Base-by-base conservation (phyloP, 192 early-diverging fungal species). In the Fimicolochytrium jonesii region DNA sequence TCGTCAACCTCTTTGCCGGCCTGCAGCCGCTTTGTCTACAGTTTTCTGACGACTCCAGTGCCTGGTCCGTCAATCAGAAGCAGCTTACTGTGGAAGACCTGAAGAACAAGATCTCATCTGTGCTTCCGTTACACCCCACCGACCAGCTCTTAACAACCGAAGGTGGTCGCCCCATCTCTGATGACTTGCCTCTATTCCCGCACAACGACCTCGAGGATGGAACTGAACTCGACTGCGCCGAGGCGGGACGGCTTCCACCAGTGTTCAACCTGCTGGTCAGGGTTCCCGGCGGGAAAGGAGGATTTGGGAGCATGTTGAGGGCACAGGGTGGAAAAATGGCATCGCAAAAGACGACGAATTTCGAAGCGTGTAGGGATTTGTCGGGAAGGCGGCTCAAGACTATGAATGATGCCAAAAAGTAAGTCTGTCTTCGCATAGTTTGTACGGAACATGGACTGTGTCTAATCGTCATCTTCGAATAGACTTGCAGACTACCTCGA, bases 281-380 rank as follows among this genome's bases (percentile, higher is more conserved):
- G 0, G 44, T 92, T 17, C 57, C 70, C 3, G 93, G 93, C 26
- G 93, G 93, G n/a, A 95, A 95, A 56, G 97, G 97, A 36, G 97
- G 97, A 18, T 99, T 99, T 69, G 97, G 97, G 15, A 88, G 86
- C 60, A 91, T 91, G 79, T 74, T 99, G 61, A 84, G 94, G 61
- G 90, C 93, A 0, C 92, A 95, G 67, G 94, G 94, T 58, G 93
- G 85, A 42, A 83, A 86, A 33, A 94, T 92, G 90, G 78, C 86
- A 29, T 80, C 88, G 18, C 85, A 92, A 56, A 95, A 93, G 64
- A 89, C 90, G 1, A 93, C 88, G 22, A 94, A 94, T 71, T 90
- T 84, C 47, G 97, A 99, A 57, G 86, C 87, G 15, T 97, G 94
- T 74, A 82, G 97, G 35, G 95, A 99, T 75, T 75, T 97, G 47